Conservation (phyloP, 345 rosid species). For the Combretum micranthum region DNA sequence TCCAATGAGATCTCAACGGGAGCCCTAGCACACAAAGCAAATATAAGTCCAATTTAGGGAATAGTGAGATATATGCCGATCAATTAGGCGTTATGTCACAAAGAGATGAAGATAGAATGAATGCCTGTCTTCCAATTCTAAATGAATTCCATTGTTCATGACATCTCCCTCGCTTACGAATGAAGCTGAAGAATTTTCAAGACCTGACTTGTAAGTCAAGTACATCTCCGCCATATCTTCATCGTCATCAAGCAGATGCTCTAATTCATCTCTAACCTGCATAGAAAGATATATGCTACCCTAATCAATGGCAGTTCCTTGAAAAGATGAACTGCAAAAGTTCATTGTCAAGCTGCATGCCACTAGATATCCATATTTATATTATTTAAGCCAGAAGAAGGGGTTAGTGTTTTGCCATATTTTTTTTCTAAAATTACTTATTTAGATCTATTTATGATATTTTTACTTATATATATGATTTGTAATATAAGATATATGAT, state of each 20-base stretch:
- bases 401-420: no score
- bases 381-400: no score
- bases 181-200: constrained; percentile 56
- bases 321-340: no score
- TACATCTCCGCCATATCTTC: constrained; percentile 99
- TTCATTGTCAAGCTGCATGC: no score
- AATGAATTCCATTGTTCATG: constrained; percentile 39
- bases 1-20: constrained; percentile 39
- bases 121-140: no score
- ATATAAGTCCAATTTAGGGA: constrained; percentile 1
- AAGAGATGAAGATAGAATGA: background rate
- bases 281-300: background rate
- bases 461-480: no score
- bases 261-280: constrained; percentile 90
- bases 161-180: constrained; percentile 49
- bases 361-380: no score
- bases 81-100: background rate
- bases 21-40: constrained; percentile 27
- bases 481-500: no score
- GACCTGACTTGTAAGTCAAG: constrained; percentile 64
- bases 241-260: constrained; percentile 87
- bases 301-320: background rate
- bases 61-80: background rate
- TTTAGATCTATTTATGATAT: no score
- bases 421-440: no score